Evolutionary conservation across 352 stramenopile species (phyloP), one percentile per base, ranked within the genome.

Genomic region (Blastocystis sp.): DNA sequence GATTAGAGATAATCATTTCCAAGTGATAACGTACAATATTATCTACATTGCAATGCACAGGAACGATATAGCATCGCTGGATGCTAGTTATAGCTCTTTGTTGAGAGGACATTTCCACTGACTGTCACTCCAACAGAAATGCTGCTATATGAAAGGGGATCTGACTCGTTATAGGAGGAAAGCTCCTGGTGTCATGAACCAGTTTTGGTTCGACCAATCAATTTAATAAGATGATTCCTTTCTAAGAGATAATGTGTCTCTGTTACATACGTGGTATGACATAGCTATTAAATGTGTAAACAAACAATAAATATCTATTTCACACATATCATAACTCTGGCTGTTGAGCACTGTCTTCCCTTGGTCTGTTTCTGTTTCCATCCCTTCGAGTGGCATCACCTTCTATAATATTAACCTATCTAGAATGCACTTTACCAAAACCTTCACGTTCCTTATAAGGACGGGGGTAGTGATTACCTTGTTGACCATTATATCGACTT

Each of bases 1-100:
- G 24, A 37, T 30, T 53, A 42, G 37, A 27, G 6, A 22, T 42
- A 30, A 17, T 15, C 24, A 30, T 35, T 7, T 9, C 1, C 42
- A 42, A 40, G 11, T 17, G 27, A 27, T 42, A 0, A 42, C 73
- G 19, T 84, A 84, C 73, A 40, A 84, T 84, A 66, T 84, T 84
- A 66, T 84, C 73, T 13, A 84, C 73, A 42, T 84, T 84, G 33
- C 54, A 66, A 40, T 84, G 73, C 30, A 84, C 73, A n/a, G 73
- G 73, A 19, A 84, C 73, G n/a, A 84, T 84, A 42, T 68, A 84
- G 73, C 73, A 84, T 27, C 42, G 15, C 11, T 44, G 73, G 48
- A 84, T 84, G 40, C 27, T 64, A 15, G 54, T 68, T 44, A 42
- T 84, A 17, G 73, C 54, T 51, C 54, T 35, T 66, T 84, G 48